Evolutionary conservation across 23 red algal species (phyloP).

Genomic region (Agarophyton chilense): DNA sequence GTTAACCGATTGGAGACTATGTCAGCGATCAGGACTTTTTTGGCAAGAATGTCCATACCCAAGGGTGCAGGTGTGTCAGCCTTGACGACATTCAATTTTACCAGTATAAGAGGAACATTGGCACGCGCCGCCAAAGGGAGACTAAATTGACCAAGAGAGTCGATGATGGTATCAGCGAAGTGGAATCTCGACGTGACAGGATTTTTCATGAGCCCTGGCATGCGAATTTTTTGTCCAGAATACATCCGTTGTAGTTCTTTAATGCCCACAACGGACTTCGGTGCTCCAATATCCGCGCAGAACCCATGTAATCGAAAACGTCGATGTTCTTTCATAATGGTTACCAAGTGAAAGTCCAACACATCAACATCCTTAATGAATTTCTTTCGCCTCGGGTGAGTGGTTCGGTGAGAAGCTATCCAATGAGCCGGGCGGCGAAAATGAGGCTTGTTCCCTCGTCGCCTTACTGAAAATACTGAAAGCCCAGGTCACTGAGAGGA

Average conservation of each 20-base stretch:
- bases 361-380: background rate
- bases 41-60: background rate
- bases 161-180: constrained; percentile 4
- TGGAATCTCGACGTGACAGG: background rate
- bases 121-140: background rate
- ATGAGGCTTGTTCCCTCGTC: background rate
- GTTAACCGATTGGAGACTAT: background rate
- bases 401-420: background rate
- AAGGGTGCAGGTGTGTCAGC: constrained; percentile 1
- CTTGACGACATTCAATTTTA: background rate
- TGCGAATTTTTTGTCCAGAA: background rate
- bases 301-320: background rate
- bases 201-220: background rate
- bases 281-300: constrained; percentile 7
- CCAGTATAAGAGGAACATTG: background rate
- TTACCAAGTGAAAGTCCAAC: background rate
- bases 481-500: background rate
- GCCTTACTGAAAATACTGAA: constrained; percentile 12
- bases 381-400: background rate
- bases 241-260: background rate
- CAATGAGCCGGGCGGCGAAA: background rate
- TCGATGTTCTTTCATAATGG: background rate
- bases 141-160: background rate
- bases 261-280: background rate
- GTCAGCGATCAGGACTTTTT: background rate